A percentile compares a stretch with the other conserved stretches of the same genome.
phyloP scores from a whole-genome alignment of 495 filamentous ascomycete species.

The Acidomyces sp. region DNA sequence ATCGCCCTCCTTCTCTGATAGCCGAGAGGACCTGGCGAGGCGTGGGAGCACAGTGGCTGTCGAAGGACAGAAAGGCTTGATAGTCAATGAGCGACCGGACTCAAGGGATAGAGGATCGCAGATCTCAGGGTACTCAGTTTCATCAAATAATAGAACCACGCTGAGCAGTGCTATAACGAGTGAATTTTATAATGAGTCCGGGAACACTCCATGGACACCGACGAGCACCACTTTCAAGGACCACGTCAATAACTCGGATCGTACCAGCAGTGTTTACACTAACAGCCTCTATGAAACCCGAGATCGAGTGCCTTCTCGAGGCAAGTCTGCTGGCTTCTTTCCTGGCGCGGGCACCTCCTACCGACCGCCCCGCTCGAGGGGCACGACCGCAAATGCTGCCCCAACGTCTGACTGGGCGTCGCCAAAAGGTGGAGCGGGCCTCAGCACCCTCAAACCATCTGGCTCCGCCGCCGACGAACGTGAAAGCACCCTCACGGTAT shows the following conservation, averaged over 20 bases:
- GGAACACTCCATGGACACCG: slow-evolving; percentile 23
- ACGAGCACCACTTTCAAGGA: slow-evolving; percentile 14
- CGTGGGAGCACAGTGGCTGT: slow-evolving; percentile 8
- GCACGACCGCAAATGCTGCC: slow-evolving; percentile 1
- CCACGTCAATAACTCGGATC: slow-evolving; percentile 32
- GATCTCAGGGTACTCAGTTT: slow-evolving; percentile 18
- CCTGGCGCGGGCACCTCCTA: slow-evolving; percentile 20
- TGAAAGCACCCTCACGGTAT: slow-evolving; percentile 28
- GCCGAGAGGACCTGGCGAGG: slow-evolving; percentile 12
- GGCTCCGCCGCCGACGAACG: slow-evolving; percentile 1
- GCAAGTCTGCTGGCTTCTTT: slow-evolving; percentile 21
- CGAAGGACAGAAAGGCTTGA: slow-evolving; percentile 16
- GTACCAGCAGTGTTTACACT: slow-evolving; percentile 52
- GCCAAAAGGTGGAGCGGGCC: too few species aligned
- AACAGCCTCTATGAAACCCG: slow-evolving; percentile 29
- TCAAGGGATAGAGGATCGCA: slow-evolving; percentile 14
- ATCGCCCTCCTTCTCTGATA: slow-evolving; percentile 16
- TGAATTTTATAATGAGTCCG: slow-evolving; percentile 35
- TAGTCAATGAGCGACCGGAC: slow-evolving; percentile 14
- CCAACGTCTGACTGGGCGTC: slow-evolving; percentile 1
- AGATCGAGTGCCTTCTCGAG: slow-evolving; percentile 15
- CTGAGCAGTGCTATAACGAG: slow-evolving; percentile 47
- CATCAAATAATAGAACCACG: slow-evolving; percentile 33
- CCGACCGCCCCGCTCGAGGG: slow-evolving; percentile 13
- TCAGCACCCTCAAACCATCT: not conserved